Evolutionary conservation across 768 basidiomycete genomes (phyloP).

Genomic region (Chalciporus chontae): DNA sequence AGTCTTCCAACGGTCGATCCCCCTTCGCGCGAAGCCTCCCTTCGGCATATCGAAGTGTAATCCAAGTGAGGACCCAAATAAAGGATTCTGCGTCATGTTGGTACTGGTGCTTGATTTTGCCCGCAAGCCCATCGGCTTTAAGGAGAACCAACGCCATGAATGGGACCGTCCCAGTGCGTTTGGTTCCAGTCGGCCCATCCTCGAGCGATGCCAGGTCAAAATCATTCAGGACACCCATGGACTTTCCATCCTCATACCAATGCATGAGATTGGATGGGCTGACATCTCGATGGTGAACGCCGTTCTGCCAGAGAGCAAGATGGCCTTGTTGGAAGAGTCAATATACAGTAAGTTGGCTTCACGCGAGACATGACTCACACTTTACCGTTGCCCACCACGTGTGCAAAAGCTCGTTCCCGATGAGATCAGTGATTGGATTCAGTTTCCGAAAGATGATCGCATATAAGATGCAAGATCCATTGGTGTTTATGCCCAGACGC

Average conservation of each 20-base stretch:
- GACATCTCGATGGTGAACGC: slow-evolving; percentile 11
- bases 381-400: too few species aligned
- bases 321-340: slow-evolving; percentile 3
- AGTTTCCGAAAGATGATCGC: too few species aligned
- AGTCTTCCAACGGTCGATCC: too few species aligned
- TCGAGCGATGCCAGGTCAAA: slow-evolving; percentile 7
- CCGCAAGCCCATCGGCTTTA: background rate
- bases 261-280: slow-evolving; percentile 18
- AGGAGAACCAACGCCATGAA: slow-evolving; percentile 15
- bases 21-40: too few species aligned
- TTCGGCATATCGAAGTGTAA: too few species aligned
- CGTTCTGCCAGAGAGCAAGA: slow-evolving; percentile 3
- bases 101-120: background rate
- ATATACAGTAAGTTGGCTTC: too few species aligned
- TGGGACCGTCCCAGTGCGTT: slow-evolving; percentile 14
- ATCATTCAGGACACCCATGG: slow-evolving; percentile 12
- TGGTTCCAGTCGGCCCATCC: background rate
- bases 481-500: too few species aligned
- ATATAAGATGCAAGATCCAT: too few species aligned
- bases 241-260: background rate
- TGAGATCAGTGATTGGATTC: too few species aligned
- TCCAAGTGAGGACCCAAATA: slow-evolving; percentile 1
- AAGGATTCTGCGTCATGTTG: background rate
- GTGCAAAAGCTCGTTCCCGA: too few species aligned
- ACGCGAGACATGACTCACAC: too few species aligned